Percentiles rank a stretch among this genome's conserved stretches.
phyloP scores from a whole-genome alignment of 495 filamentous ascomycete genomes.

The Pseudotulostoma volvatum region DNA sequence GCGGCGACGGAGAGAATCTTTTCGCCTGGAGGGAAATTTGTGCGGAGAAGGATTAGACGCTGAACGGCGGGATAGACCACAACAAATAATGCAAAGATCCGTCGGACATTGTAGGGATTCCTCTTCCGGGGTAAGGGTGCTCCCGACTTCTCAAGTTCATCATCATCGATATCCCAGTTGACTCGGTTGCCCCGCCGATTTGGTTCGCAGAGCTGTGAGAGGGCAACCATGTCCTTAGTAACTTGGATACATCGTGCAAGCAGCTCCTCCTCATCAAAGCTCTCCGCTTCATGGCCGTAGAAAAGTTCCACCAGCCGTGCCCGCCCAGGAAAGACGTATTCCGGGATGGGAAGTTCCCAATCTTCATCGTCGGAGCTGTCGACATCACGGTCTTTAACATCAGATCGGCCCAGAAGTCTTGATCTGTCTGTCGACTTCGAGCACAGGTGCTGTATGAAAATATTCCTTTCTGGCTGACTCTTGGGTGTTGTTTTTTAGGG shows the following conservation, averaged over 20 bases:
- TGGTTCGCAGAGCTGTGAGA: constrained; percentile 10
- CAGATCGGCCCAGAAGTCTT: constrained; percentile 9
- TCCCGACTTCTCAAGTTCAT: constrained; percentile 7
- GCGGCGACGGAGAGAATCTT: constrained; percentile 17
- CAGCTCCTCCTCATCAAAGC: constrained; percentile 13
- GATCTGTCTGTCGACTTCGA: constrained; percentile 16
- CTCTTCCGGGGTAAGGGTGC: constrained; percentile 6
- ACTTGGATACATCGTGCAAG: constrained; percentile 14
- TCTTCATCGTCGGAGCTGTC: constrained; percentile 8
- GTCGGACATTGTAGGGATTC: constrained; percentile 8
- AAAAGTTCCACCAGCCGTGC: constrained; percentile 15
- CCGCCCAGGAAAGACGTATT: constrained; percentile 14
- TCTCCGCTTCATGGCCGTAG: constrained; percentile 14
- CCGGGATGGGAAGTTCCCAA: constrained; percentile 8
- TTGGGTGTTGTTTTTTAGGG: constrained; percentile 8
- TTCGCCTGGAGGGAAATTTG: constrained; percentile 14
- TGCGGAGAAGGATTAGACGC: constrained; percentile 15
- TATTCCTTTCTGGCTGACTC: constrained; percentile 17
- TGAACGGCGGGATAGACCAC: constrained; percentile 11
- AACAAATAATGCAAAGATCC: constrained; percentile 18
- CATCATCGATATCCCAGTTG: constrained; percentile 10
- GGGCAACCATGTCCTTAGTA: constrained; percentile 16
- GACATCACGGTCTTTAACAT: constrained; percentile 6
- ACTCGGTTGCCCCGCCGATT: constrained; percentile 12
- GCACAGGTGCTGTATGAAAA: constrained; percentile 13